Conservation (phyloP, 768 basidiomycete genomes). For the Russula sp. region DNA sequence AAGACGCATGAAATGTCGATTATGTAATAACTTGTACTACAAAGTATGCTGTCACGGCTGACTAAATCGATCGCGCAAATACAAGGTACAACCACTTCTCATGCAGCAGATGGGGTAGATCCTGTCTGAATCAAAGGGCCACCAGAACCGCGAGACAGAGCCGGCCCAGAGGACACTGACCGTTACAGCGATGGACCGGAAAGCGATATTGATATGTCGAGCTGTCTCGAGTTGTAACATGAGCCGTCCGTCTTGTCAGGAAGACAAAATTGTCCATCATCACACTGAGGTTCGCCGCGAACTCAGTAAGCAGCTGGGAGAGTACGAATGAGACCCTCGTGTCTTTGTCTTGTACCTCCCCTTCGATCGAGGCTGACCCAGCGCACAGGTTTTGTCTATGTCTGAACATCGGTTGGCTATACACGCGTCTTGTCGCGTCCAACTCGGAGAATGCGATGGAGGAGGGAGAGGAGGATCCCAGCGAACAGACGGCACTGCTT, state of each 20-base stretch:
- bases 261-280: too few relatives aligned
- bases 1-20: not conserved
- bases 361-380: constrained; percentile 11
- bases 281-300: too few relatives aligned
- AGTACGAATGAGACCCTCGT: too few relatives aligned
- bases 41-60: not conserved
- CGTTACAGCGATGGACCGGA: constrained; percentile 74
- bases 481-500: constrained; percentile 27
- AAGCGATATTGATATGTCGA: constrained; percentile 59
- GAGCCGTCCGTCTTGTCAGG: too few relatives aligned
- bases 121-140: constrained; percentile 97
- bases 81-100: too few relatives aligned
- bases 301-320: too few relatives aligned
- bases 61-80: not conserved
- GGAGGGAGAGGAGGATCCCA: constrained; percentile 17
- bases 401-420: constrained; percentile 89
- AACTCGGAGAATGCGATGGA: constrained; percentile 52
- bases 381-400: constrained; percentile 72
- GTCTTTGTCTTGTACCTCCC: not conserved
- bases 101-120: too few relatives aligned
- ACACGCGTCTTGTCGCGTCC: constrained; percentile 82
- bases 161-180: constrained; percentile 86
- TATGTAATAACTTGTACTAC: not conserved
- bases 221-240: constrained; percentile 74
- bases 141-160: constrained; percentile 84